Base-by-base conservation (phyloP, 805 yeast species). In the Yarrowia sp. region DNA sequence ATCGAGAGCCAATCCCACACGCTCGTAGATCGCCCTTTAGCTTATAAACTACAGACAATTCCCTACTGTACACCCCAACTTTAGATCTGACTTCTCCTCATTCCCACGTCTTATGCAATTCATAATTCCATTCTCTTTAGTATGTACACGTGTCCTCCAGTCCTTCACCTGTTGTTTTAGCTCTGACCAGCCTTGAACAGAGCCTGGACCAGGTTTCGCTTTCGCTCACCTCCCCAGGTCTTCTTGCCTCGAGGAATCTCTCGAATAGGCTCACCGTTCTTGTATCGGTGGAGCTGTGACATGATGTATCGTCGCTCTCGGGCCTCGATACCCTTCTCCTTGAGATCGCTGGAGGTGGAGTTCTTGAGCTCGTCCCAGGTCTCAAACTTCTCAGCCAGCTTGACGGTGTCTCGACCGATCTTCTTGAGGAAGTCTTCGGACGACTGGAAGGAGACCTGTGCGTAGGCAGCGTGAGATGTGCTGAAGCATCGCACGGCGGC, bases 151-250 rank as follows among this genome's bases (percentile, higher is more conserved):
- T 52, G 33, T 54, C 61, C 61, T 54, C 61, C 61, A 26, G 17
- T 38, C 22, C 21, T 21, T 26, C 21, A 19, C 61, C 33, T 19
- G n/a, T 10, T 11, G n/a, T 19, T 16, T 17, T 33, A 52, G 26
- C 17, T 26, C 61, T 54, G 44, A 5, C 61, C 61, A 54, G 61
- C 61, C 46, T 38, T 36, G 63, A 61, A 61, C 17, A 70, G 72
- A 6, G 96, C 93, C 17, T 80, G 77, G 69, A 81, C 82, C 72
- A 86, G 88, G 71, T 82, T 84, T 67, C 87, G 83, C 71, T 85
- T 88, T 74, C 97, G 84, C 77, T 92, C 97, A 72, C 97, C 96
- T 26, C 97, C 97, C 77, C 85, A 79, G 70, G 82, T 81, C 81
- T 90, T 90, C 79, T 82, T 86, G n/a, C 92, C 90, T 67, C 79